Evolutionary conservation across 352 stramenopile species (phyloP).

Genomic region (Globisporangium ultimum): DNA sequence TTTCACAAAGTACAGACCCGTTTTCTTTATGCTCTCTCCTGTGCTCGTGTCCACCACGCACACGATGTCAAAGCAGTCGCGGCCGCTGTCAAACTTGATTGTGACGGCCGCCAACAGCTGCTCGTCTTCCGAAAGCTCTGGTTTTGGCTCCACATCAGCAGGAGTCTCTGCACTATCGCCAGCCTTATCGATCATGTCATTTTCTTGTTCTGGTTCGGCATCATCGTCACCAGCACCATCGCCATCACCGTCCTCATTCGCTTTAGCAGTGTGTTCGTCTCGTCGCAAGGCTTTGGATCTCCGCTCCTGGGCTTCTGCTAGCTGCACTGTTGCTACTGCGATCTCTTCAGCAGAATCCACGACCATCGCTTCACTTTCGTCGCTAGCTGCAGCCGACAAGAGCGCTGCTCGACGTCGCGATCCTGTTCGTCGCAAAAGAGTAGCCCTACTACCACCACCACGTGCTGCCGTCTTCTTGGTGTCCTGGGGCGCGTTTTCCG

Average conservation of each 20-base stretch:
- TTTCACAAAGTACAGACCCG: neutral
- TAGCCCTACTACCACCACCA: neutral
- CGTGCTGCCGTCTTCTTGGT: neutral
- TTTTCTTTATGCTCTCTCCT: neutral
- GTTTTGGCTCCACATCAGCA: neutral
- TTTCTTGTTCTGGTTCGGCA: slow-evolving; percentile 5
- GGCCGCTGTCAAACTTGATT: neutral
- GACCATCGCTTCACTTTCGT: slow-evolving; percentile 4
- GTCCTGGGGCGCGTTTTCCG: too few species aligned
- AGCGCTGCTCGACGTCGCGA: slow-evolving; percentile 1
- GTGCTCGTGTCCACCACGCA: slow-evolving; percentile 8
- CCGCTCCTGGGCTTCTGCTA: neutral
- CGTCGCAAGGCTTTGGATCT: neutral
- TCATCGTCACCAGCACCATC: neutral
- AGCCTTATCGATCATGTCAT: neutral
- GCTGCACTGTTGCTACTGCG: neutral
- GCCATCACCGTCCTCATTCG: neutral
- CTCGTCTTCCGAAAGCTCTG: neutral
- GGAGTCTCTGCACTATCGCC: neutral
- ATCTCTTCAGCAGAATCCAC: neutral
- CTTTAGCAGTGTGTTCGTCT: too few species aligned
- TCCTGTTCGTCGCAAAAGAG: neutral
- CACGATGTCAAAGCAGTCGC: slow-evolving; percentile 4
- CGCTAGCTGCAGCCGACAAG: neutral
- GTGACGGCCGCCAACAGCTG: slow-evolving; percentile 1